Evolutionary conservation across 2,329 filamentous ascomycete genomes (phyloP).

Genomic region (Raffaelea ambrosiae): DNA sequence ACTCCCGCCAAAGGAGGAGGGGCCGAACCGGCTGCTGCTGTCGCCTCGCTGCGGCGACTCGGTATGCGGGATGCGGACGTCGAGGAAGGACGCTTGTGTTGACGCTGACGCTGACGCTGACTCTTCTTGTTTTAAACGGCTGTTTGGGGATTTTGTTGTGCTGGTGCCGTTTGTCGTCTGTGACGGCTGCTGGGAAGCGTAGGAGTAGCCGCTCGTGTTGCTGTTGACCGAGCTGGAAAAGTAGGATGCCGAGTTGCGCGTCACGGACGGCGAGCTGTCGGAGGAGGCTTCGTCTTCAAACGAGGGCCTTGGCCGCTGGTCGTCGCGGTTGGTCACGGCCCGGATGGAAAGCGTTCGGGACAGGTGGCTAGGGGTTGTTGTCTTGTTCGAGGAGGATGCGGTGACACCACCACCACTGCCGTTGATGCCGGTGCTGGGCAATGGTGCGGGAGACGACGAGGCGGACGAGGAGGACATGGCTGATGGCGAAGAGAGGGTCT

Average conservation of each 20-base stretch:
- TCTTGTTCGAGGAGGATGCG: constrained; percentile 6
- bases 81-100: background rate
- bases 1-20: no score
- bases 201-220: constrained; percentile 40
- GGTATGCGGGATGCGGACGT: no score
- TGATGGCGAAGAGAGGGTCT: constrained; percentile 13
- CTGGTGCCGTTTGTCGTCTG: background rate
- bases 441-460: no score
- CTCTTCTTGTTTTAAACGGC: background rate
- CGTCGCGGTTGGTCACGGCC: constrained; percentile 48
- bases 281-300: constrained; percentile 33
- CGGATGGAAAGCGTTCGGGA: constrained; percentile 38
- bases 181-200: constrained; percentile 19
- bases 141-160: background rate
- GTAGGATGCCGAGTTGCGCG: constrained; percentile 31
- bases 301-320: constrained; percentile 22
- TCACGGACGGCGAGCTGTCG: constrained; percentile 25
- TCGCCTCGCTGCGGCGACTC: no score
- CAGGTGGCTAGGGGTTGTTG: no score
- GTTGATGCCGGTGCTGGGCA: background rate
- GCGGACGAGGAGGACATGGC: constrained; percentile 10
- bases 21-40: no score
- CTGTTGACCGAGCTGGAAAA: constrained; percentile 51
- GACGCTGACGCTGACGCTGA: background rate
- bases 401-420: constrained; percentile 1